Evolutionary conservation across 192 early-diverging fungal species (phyloP), one percentile per base, ranked within the genome.

Genomic region (Cladochytrium replicatum): DNA sequence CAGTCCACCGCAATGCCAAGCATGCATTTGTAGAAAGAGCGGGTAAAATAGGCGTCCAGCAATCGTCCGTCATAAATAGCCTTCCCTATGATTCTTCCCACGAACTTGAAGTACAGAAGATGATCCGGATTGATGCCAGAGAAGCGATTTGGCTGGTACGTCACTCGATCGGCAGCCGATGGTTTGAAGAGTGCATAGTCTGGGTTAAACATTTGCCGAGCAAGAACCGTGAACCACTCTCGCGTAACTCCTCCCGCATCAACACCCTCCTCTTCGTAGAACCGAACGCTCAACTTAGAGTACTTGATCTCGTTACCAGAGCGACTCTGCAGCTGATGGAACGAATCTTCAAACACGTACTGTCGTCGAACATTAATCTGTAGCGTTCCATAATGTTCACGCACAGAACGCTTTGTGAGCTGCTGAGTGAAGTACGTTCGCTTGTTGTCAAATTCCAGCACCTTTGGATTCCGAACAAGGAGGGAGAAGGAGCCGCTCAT

Each of bases 391-490:
- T 82, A 85, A 55, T 80, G 71, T 19, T 81, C 71, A 13, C 83
- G 68, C 9, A 48, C 60, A 41, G 67, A 69, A 37, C 87, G 81
- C 64, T 94, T 91, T 63, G 93, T 92, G 41, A 98, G 71, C 47
- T 93, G 89, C 61, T 92, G 91, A 48, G 77, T 82, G 61, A 98
- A 98, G 73, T 93, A 99, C 54, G 92, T 91, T 19, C 93, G 79
- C 71, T 99, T 99, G 75, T 96, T 99, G 73, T 99, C 95, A 70
- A 99, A 99, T 53, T 99, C 93, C 37, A 99, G 71, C 52, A 96
- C 88, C 58, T 93, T 95, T 41, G 93, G 90, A 55, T 95, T 96
- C 48, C 86, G 86, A n/a, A 99, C 89, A 41, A 99, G 66, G 32
- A 98, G 64, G 15, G 91, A 87, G 63, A 98, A 98, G 6, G 95